A percentile compares a stretch with the other conserved stretches of the same genome.
These are phyloP conservation scores for Ophiostoma pallidulum DNA, from an alignment of 2,329 filamentous ascomycete species.

Conservation along the genomic window DNA sequence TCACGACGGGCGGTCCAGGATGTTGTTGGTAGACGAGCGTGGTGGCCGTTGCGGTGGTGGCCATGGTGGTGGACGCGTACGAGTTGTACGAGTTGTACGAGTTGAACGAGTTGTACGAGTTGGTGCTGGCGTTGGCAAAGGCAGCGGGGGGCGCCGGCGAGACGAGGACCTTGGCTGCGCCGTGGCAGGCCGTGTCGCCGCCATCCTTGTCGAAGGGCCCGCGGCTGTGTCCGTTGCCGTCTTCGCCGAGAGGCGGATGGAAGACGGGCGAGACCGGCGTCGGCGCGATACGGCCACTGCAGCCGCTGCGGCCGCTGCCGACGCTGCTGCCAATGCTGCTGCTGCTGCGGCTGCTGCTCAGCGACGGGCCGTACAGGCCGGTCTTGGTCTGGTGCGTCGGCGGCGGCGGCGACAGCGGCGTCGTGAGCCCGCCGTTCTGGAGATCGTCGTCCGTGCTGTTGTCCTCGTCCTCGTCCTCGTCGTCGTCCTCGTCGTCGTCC, in stretches of 20 bases:
- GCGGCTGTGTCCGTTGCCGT: background rate
- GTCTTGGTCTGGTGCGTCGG: conserved; percentile 7
- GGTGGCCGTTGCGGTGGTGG: background rate
- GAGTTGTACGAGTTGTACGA: too few species aligned
- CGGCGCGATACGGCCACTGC: background rate
- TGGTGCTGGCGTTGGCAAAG: background rate
- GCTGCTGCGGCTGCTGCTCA: background rate
- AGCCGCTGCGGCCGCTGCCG: conserved; percentile 6
- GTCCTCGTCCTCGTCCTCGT: background rate
- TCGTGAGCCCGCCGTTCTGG: conserved; percentile 3
- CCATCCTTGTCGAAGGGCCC: too few species aligned
- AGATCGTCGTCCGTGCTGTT: background rate
- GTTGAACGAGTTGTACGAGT: too few species aligned
- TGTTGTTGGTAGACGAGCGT: background rate
- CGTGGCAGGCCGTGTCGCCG: background rate
- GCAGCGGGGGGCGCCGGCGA: background rate
- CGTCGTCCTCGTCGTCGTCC: background rate
- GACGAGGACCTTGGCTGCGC: conserved; percentile 15
- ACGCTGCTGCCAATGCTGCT: too few species aligned
- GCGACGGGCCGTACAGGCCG: background rate
- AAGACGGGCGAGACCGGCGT: conserved; percentile 8
- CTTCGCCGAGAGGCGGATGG: background rate
- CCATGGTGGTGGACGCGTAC: background rate
- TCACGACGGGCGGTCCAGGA: conserved; percentile 14
- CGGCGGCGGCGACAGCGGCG: conserved; percentile 15